These are phyloP conservation scores for Haberlea rhodopensis DNA, from an alignment of 257 asterid genomes.

Conservation along the genomic window DNA sequence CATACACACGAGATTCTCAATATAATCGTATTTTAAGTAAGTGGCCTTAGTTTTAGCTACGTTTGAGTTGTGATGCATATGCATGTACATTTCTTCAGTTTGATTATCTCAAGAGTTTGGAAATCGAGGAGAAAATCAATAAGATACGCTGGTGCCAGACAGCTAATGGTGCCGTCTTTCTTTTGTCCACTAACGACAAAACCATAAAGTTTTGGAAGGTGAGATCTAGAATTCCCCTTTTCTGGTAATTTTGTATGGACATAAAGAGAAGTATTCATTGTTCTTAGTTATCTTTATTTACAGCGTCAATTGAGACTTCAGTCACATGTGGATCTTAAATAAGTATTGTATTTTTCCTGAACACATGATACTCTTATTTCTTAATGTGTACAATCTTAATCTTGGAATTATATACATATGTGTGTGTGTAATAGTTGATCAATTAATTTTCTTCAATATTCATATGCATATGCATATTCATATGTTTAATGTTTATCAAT, in stretches of 20 bases:
- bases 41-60: neutral
- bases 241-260: neutral
- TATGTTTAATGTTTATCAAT: too few relatives aligned
- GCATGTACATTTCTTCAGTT: conserved; percentile 50
- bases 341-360: neutral
- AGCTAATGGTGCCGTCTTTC: conserved; percentile 93
- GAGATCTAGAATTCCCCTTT: conserved; percentile 19
- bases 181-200: conserved; percentile 96
- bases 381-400: too few relatives aligned
- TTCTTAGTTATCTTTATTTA: conserved; percentile 7
- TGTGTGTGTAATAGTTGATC: too few relatives aligned
- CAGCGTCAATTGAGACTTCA: neutral
- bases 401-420: too few relatives aligned
- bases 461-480: too few relatives aligned
- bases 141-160: conserved; percentile 98
- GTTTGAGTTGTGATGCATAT: neutral
- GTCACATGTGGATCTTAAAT: neutral
- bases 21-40: conserved; percentile 16
- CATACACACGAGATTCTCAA: conserved; percentile 1
- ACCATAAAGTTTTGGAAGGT: conserved; percentile 99
- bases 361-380: neutral
- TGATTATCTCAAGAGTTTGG: conserved; percentile 99
- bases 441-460: too few relatives aligned
- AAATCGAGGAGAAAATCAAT: conserved; percentile 98
- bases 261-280: conserved; percentile 8